Percentiles rank a stretch among this genome's conserved stretches.
Evolutionary conservation across 148 eudicot species (phyloP).

Genomic region (Rheum nobile): DNA sequence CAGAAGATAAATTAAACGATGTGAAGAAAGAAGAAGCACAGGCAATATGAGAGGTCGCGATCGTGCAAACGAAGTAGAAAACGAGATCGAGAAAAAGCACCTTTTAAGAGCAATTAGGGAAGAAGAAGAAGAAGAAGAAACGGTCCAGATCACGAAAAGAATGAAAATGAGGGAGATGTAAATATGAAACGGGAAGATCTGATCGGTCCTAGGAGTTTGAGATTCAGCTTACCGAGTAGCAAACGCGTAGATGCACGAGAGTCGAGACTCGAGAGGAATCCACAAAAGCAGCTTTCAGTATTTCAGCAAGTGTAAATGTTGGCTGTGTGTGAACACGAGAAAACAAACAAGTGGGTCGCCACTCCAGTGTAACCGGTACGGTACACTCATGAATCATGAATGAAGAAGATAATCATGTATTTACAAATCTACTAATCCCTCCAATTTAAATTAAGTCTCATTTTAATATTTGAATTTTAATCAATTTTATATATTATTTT

Average conservation of each 20-base stretch:
- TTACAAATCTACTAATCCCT: no score
- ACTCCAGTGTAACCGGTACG: no score
- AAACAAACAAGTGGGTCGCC: no score
- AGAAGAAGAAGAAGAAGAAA: not conserved
- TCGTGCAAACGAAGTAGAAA: not conserved
- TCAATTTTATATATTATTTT: no score
- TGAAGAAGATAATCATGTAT: no score
- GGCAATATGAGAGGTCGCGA: not conserved
- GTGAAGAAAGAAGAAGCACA: not conserved
- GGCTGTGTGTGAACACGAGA: no score
- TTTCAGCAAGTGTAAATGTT: not conserved
- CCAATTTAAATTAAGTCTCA: no score
- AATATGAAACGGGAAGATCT: not conserved
- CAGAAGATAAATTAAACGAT: not conserved
- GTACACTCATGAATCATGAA: no score
- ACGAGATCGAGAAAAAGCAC: not conserved
- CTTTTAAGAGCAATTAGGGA: not conserved
- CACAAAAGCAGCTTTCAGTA: not conserved
- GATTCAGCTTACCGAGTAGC: not conserved
- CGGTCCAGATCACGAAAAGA: not conserved
- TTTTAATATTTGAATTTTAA: no score
- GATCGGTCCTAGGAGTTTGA: slow-evolving; percentile 5
- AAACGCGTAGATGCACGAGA: slow-evolving; percentile 1
- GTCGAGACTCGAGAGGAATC: no score
- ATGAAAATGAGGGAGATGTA: not conserved